These are phyloP conservation scores for Cordyceps farinosa DNA, from an alignment of 2,329 filamentous ascomycete genomes.

Conservation along the genomic window DNA sequence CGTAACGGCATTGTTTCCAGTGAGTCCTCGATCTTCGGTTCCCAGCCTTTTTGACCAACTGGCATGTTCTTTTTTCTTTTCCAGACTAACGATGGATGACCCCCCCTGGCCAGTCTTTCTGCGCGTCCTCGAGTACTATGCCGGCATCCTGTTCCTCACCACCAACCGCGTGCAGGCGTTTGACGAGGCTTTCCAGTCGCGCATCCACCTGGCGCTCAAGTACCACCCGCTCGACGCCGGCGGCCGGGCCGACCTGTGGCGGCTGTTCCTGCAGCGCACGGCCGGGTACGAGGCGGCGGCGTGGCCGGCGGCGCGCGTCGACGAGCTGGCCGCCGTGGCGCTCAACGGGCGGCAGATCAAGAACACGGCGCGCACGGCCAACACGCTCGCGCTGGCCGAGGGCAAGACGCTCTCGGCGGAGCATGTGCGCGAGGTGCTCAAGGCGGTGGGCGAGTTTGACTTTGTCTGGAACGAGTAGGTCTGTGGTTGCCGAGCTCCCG, in stretches of 20 bases:
- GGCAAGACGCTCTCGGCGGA: neutral
- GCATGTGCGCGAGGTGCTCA: neutral
- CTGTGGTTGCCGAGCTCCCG: too few relatives aligned
- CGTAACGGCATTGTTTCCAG: conserved; percentile 27
- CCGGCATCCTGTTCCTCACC: conserved; percentile 35
- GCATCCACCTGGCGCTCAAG: conserved; percentile 33
- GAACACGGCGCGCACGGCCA: conserved; percentile 31
- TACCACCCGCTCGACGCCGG: conserved; percentile 27
- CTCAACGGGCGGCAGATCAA: conserved; percentile 43
- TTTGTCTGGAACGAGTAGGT: neutral
- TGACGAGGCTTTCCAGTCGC: conserved; percentile 36
- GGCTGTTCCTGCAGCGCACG: conserved; percentile 26
- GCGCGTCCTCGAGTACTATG: conserved; percentile 34
- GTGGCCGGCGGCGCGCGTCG: conserved; percentile 21
- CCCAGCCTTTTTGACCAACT: too few relatives aligned
- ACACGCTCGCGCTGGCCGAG: conserved; percentile 23
- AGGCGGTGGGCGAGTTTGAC: neutral
- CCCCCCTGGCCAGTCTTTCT: conserved; percentile 28
- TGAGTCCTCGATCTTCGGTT: conserved; percentile 4
- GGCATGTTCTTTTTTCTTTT: too few relatives aligned
- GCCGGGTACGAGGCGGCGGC: conserved; percentile 21
- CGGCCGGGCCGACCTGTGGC: conserved; percentile 29
- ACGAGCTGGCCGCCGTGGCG: conserved; percentile 31
- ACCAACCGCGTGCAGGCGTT: conserved; percentile 33
- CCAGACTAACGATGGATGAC: neutral